phyloP scores from a whole-genome alignment of 768 basidiomycete species.

The Xerocomellus chrysenteron region DNA sequence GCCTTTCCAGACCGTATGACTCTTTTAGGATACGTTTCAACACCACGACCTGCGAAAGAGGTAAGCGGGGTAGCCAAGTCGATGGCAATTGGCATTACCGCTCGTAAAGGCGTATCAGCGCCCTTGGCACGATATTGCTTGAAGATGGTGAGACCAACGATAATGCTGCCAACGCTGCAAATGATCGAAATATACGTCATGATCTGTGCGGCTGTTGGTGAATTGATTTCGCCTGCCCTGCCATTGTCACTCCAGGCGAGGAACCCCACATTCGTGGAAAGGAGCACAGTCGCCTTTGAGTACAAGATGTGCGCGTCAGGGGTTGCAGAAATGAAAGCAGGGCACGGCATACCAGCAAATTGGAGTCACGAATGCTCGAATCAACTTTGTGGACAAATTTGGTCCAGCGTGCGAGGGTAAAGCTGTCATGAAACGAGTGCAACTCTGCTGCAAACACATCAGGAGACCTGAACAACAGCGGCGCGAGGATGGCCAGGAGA shows the following conservation, averaged over 20 bases:
- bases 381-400: constrained; percentile 32
- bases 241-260: constrained; percentile 19
- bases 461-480: constrained; percentile 26
- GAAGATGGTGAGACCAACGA: constrained; percentile 29
- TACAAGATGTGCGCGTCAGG: neutral
- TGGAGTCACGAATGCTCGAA: constrained; percentile 33
- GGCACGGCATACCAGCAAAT: constrained; percentile 22
- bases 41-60: constrained; percentile 18
- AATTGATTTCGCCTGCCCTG: neutral
- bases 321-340: neutral
- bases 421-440: constrained; percentile 27
- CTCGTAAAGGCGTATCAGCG: constrained; percentile 30
- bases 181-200: constrained; percentile 30
- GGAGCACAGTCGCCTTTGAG: constrained; percentile 29
- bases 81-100: constrained; percentile 13
- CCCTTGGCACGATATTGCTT: constrained; percentile 35
- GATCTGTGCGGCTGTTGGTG: constrained; percentile 24
- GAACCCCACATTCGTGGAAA: constrained; percentile 26
- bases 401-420: constrained; percentile 27
- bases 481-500: constrained; percentile 20
- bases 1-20: constrained; percentile 33
- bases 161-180: constrained; percentile 30
- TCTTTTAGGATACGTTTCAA: constrained; percentile 28
- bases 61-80: neutral
- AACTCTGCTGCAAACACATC: constrained; percentile 30